A percentile compares a stretch with the other conserved stretches of the same genome.
Conservation (phyloP, 345 rosid genomes). For the Hibiscus syriacus region DNA sequence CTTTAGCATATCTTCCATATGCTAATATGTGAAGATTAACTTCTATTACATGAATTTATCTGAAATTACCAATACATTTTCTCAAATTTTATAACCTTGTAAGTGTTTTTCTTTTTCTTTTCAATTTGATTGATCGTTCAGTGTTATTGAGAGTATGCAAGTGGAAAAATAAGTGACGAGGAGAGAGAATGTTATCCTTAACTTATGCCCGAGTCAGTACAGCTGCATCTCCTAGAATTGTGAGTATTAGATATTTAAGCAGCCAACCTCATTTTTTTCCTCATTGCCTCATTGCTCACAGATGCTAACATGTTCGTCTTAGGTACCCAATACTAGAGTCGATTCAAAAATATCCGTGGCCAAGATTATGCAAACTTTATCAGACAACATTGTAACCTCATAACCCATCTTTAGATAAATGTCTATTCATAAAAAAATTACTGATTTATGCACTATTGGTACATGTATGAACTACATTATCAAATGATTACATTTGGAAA, state of each 20-base stretch:
- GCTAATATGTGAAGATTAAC: neutral
- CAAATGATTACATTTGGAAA: conserved; percentile 95
- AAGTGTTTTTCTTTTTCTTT: neutral
- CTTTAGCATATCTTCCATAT: neutral
- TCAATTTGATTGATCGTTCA: conserved; percentile 14
- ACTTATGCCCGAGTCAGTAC: conserved; percentile 97
- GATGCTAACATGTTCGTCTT: conserved; percentile 21
- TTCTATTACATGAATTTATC: neutral
- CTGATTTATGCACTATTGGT: conserved; percentile 16
- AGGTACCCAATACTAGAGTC: conserved; percentile 90
- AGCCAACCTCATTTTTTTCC: conserved; percentile 2
- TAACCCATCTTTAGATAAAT: too few relatives aligned
- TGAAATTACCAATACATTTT: neutral
- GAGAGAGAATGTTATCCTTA: conserved; percentile 63
- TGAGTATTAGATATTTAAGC: conserved; percentile 9
- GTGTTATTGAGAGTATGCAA: conserved; percentile 85
- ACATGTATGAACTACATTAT: conserved; percentile 89
- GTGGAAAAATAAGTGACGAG: conserved; percentile 76
- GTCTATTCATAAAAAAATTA: conserved; percentile 1
- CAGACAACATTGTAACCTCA: conserved; percentile 70
- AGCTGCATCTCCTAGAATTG: too few relatives aligned
- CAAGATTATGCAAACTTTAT: conserved; percentile 89
- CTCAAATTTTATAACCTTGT: neutral
- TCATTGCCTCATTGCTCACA: neutral
- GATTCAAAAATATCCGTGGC: conserved; percentile 88